Conservation (phyloP, 768 basidiomycete genomes). For the Termitomyces sp. region DNA sequence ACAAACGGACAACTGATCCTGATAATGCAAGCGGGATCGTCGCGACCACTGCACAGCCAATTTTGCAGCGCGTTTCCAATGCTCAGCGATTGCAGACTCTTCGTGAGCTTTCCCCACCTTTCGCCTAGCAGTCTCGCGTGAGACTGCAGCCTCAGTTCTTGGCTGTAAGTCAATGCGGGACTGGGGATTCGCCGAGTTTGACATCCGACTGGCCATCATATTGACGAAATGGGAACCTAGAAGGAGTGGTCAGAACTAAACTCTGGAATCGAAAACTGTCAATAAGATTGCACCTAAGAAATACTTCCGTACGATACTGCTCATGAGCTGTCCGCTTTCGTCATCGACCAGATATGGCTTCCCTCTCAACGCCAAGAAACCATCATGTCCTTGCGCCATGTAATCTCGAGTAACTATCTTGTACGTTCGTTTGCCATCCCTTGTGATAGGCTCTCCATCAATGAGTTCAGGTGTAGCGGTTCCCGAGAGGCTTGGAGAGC, state of each 20-base stretch:
- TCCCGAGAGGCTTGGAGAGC: slow-evolving; percentile 14
- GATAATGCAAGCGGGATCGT: slow-evolving; percentile 49
- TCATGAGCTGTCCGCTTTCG: slow-evolving; percentile 78
- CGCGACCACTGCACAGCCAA: slow-evolving; percentile 40
- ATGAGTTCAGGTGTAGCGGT: slow-evolving; percentile 29
- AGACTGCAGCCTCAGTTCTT: slow-evolving; percentile 41
- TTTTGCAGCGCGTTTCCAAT: slow-evolving; percentile 46
- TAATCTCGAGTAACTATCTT: slow-evolving; percentile 85
- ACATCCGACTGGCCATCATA: slow-evolving; percentile 44
- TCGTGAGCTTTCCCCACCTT: slow-evolving; percentile 10
- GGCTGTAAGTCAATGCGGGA: slow-evolving; percentile 28
- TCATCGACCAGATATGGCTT: slow-evolving; percentile 74
- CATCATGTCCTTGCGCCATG: slow-evolving; percentile 82
- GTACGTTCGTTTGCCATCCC: slow-evolving; percentile 57
- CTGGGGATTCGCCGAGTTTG: slow-evolving; percentile 17
- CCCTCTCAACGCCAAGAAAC: slow-evolving; percentile 66
- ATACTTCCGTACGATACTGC: slow-evolving; percentile 77
- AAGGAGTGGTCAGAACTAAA: neutral
- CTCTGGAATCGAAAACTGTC: neutral
- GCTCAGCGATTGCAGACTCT: slow-evolving; percentile 28
- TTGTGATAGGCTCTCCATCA: slow-evolving; percentile 52
- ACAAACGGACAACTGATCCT: slow-evolving; percentile 55
- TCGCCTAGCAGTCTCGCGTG: slow-evolving; percentile 43
- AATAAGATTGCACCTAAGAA: slow-evolving; percentile 57
- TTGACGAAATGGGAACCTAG: slow-evolving; percentile 75